Evolutionary conservation across 345 rosid species (phyloP).

Genomic region (Eucalyptus regnans): DNA sequence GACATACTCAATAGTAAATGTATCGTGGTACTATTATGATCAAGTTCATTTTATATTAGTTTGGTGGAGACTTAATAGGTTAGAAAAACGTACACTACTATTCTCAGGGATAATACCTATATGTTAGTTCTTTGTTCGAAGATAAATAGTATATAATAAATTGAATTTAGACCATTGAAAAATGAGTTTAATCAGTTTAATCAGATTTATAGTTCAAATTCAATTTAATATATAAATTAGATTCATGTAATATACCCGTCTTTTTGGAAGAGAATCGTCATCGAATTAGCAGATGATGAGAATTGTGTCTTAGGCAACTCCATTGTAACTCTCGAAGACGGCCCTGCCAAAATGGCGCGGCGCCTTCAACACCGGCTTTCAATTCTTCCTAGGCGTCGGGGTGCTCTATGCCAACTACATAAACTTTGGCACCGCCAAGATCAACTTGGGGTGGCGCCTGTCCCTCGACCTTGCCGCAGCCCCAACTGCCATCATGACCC

Average conservation of each 20-base stretch:
- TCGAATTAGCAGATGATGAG: background rate
- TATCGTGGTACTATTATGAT: background rate
- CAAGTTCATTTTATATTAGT: background rate
- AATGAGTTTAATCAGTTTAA: background rate
- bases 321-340: constrained; percentile 39
- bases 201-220: background rate
- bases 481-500: constrained; percentile 61
- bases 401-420: constrained; percentile 52
- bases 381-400: constrained; percentile 55
- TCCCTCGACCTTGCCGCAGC: constrained; percentile 53
- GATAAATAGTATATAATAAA: background rate
- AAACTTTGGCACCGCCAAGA: constrained; percentile 43
- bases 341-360: constrained; percentile 84
- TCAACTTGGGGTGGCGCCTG: constrained; percentile 60
- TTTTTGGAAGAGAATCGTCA: background rate
- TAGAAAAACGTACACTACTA: background rate
- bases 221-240: background rate
- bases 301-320: constrained; percentile 40
- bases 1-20: too few species aligned
- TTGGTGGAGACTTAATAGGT: background rate
- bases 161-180: background rate
- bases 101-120: background rate
- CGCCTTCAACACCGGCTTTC: constrained; percentile 66
- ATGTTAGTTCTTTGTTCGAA: background rate
- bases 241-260: background rate